A percentile compares a stretch with the other conserved stretches of the same genome.
phyloP scores from a whole-genome alignment of 768 basidiomycete species.

The Dentipellis sp. region DNA sequence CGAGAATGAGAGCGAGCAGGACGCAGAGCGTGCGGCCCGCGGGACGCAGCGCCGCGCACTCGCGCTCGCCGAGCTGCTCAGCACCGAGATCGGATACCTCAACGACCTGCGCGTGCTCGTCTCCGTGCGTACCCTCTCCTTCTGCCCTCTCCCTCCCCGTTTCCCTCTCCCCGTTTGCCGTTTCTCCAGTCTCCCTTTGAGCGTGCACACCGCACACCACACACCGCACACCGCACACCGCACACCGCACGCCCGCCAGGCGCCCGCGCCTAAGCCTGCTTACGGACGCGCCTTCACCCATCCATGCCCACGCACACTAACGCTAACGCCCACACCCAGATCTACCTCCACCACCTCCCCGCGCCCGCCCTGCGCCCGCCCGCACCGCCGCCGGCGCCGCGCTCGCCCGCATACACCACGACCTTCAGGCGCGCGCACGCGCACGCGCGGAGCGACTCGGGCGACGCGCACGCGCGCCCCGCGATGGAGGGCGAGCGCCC shows the following conservation, averaged over 20 bases:
- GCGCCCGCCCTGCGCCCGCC: too few species aligned
- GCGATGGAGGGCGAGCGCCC: background rate
- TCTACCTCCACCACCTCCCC: slow-evolving; percentile 27
- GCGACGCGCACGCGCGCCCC: background rate
- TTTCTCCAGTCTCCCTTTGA: too few species aligned
- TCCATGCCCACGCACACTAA: background rate
- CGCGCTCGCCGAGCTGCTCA: slow-evolving; percentile 76
- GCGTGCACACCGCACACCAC: too few species aligned
- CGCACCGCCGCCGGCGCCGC: slow-evolving; percentile 19
- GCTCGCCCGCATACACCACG: slow-evolving; percentile 24
- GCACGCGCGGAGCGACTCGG: background rate
- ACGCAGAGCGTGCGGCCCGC: slow-evolving; percentile 2
- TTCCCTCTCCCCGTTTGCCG: too few species aligned
- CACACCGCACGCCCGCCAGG: background rate
- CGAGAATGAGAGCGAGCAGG: background rate
- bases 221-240: too few species aligned
- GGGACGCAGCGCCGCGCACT: slow-evolving; percentile 34
- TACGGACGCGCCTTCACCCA: background rate
- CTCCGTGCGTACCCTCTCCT: slow-evolving; percentile 36
- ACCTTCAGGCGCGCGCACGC: background rate
- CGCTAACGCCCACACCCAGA: slow-evolving; percentile 29
- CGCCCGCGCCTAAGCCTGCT: background rate
- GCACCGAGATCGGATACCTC: slow-evolving; percentile 80
- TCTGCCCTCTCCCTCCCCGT: too few species aligned
- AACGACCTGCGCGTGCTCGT: slow-evolving; percentile 71